Conservation (phyloP, 208 protist genomes). For the Willaertia magna region DNA sequence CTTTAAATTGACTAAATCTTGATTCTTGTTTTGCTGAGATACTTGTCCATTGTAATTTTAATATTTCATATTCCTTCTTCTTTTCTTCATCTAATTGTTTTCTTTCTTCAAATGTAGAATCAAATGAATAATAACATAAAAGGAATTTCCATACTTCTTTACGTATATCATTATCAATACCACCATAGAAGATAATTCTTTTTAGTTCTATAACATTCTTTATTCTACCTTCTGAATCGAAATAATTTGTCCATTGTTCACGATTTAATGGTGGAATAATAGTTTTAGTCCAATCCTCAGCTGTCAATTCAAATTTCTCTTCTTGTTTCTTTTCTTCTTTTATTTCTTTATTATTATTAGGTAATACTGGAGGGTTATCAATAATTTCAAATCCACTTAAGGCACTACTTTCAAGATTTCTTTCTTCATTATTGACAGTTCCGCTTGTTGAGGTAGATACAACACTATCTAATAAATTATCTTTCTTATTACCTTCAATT, state of each 20-base stretch:
- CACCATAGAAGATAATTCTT: conserved; percentile 29
- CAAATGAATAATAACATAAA: conserved; percentile 38
- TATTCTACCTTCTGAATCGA: background rate
- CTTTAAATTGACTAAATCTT: conserved; percentile 46
- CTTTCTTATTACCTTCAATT: too few relatives aligned
- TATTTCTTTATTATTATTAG: too few relatives aligned
- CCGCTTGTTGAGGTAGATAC: too few relatives aligned
- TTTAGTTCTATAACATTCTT: background rate
- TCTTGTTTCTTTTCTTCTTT: background rate
- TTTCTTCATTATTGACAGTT: too few relatives aligned
- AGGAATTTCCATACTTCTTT: conserved; percentile 59
- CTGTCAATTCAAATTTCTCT: background rate
- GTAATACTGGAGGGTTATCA: too few relatives aligned
- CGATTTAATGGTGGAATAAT: background rate
- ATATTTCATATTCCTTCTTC: conserved; percentile 36
- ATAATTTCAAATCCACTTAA: too few relatives aligned
- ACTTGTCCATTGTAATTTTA: conserved; percentile 55
- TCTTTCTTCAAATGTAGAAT: conserved; percentile 33
- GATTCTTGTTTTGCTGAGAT: conserved; percentile 51
- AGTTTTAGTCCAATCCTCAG: background rate
- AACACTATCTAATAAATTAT: too few relatives aligned
- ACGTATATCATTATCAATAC: conserved; percentile 36
- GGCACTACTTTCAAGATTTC: too few relatives aligned
- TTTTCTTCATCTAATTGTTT: conserved; percentile 24
- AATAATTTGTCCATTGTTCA: background rate